Conservation (phyloP, 441 rosid species). For the Gossypium lobatum region DNA sequence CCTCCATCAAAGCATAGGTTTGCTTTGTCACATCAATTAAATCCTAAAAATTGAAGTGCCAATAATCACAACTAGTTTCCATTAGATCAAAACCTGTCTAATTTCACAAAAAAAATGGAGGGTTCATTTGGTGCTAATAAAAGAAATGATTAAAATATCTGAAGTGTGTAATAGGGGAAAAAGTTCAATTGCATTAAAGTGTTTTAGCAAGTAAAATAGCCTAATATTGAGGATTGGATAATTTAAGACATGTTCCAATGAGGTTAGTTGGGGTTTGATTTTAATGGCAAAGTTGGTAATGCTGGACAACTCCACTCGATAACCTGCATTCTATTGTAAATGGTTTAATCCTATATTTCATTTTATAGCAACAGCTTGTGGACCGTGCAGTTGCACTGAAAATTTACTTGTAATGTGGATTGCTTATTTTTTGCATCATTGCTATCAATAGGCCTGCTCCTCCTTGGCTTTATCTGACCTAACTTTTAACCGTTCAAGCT, state of each 20-base stretch:
- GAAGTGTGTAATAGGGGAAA: background rate
- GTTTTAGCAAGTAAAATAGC: background rate
- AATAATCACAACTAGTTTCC: background rate
- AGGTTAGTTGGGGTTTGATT: background rate
- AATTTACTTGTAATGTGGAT: background rate
- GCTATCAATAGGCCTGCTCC: no score
- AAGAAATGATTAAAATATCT: background rate
- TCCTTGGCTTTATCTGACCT: background rate
- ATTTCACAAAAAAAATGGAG: background rate
- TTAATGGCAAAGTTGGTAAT: background rate
- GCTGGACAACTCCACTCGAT: background rate
- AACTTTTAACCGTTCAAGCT: background rate
- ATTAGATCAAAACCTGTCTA: background rate
- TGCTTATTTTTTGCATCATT: background rate
- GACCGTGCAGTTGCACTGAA: background rate
- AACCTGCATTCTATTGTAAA: background rate
- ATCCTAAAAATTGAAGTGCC: background rate
- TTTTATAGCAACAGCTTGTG: background rate
- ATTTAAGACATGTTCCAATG: background rate
- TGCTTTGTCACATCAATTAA: background rate
- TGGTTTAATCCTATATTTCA: background rate
- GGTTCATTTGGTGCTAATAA: background rate
- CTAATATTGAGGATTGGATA: background rate
- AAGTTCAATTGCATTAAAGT: background rate
- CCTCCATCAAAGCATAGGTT: background rate